Evolutionary conservation across 2,329 filamentous ascomycete species (phyloP).

Genomic region (Colletotrichum truncatum): DNA sequence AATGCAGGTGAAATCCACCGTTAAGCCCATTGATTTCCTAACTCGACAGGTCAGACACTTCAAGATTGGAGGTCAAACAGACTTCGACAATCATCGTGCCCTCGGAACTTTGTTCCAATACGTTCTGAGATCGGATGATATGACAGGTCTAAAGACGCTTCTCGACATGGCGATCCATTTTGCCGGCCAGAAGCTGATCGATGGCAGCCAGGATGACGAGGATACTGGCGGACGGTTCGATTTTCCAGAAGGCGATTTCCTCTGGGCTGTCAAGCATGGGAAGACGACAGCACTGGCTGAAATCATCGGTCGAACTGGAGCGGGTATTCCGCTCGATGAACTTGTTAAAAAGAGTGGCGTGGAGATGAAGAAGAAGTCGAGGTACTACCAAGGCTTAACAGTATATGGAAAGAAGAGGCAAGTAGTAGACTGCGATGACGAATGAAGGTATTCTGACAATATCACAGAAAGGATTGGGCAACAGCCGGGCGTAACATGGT

Average conservation of each 20-base stretch:
- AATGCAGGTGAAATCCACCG: slow-evolving; percentile 72
- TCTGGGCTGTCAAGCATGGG: slow-evolving; percentile 53
- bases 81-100: no score
- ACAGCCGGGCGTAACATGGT: slow-evolving; percentile 63
- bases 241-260: slow-evolving; percentile 53
- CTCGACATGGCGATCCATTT: slow-evolving; percentile 63
- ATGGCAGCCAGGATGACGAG: slow-evolving; percentile 39
- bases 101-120: slow-evolving; percentile 48
- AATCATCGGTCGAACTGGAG: slow-evolving; percentile 73
- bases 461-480: slow-evolving; percentile 73
- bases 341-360: slow-evolving; percentile 73
- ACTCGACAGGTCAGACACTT: no score
- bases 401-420: slow-evolving; percentile 77
- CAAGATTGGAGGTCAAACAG: no score
- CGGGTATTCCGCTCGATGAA: slow-evolving; percentile 73
- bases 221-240: slow-evolving; percentile 43
- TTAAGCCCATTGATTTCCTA: slow-evolving; percentile 65
- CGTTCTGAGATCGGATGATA: slow-evolving; percentile 62
- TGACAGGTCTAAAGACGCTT: slow-evolving; percentile 62
- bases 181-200: slow-evolving; percentile 42
- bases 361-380: slow-evolving; percentile 70
- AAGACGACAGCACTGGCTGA: slow-evolving; percentile 67
- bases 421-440: neutral
- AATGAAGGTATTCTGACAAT: slow-evolving; percentile 25
- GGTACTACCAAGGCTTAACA: slow-evolving; percentile 79